These are phyloP conservation scores for Geranium rotundifolium DNA, from an alignment of 345 rosid species.

Conservation along the genomic window DNA sequence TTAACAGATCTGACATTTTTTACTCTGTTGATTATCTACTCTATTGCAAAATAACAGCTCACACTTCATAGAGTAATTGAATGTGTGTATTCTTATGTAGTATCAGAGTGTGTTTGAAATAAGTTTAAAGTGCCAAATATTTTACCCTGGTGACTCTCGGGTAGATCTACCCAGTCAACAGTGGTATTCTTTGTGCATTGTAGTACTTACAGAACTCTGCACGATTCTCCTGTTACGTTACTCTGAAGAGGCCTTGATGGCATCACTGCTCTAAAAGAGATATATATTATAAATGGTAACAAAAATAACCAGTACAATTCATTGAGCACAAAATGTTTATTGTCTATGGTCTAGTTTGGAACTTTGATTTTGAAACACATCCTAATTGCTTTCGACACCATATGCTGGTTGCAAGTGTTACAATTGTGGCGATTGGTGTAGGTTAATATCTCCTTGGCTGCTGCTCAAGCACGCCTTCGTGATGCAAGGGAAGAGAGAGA, in stretches of 20 bases:
- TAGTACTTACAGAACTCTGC: not conserved
- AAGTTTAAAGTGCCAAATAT: no score
- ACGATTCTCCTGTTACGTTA: not conserved
- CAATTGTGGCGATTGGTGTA: constrained; percentile 7
- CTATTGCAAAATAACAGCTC: no score
- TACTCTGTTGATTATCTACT: no score
- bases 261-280: not conserved
- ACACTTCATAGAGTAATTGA: no score
- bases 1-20: no score
- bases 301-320: not conserved
- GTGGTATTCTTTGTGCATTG: not conserved
- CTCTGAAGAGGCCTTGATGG: not conserved
- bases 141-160: no score
- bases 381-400: not conserved
- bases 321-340: not conserved
- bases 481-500: constrained; percentile 82
- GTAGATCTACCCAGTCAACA: not conserved
- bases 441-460: constrained; percentile 87
- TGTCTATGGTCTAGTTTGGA: not conserved
- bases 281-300: not conserved
- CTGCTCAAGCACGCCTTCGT: constrained; percentile 70
- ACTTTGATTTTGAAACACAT: not conserved
- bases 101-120: no score
- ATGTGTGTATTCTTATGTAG: no score
- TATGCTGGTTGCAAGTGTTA: not conserved